Percentiles rank a stretch among this genome's conserved stretches.
phyloP scores from a whole-genome alignment of 2,329 filamentous ascomycete species.

The Eutypella sp. region DNA sequence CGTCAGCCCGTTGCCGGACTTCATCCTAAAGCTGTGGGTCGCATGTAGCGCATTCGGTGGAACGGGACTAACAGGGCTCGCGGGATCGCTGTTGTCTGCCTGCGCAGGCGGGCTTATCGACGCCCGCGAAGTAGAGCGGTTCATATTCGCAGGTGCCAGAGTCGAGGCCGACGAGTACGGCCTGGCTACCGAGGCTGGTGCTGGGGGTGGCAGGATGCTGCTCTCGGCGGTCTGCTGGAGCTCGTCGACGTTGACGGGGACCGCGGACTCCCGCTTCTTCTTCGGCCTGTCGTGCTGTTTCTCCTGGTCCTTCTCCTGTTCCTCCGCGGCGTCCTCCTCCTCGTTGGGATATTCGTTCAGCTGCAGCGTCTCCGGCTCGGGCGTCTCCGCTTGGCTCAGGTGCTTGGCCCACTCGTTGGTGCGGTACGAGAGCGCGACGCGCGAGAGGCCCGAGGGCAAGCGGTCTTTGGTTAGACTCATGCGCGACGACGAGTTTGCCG shows the following conservation, averaged over 20 bases:
- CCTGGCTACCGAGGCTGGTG: slow-evolving; percentile 30
- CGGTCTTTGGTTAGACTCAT: slow-evolving; percentile 52
- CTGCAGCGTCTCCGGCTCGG: slow-evolving; percentile 58
- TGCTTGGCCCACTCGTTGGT: slow-evolving; percentile 98
- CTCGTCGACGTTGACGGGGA: slow-evolving; percentile 58
- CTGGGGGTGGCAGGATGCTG: slow-evolving; percentile 33
- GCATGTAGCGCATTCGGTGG: slow-evolving; percentile 6
- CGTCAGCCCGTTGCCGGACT: slow-evolving; percentile 14
- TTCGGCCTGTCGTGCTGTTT: too few relatives aligned
- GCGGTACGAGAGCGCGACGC: slow-evolving; percentile 74
- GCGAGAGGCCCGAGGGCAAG: slow-evolving; percentile 68
- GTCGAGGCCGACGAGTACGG: slow-evolving; percentile 24
- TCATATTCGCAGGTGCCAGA: neutral
- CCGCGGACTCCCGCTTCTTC: slow-evolving; percentile 45
- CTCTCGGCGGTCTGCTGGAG: slow-evolving; percentile 59
- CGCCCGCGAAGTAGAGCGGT: slow-evolving; percentile 8
- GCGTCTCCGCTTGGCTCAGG: slow-evolving; percentile 69
- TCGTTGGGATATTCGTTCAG: slow-evolving; percentile 37
- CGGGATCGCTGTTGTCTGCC: slow-evolving; percentile 1
- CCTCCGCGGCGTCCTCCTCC: slow-evolving; percentile 11
- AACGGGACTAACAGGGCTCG: slow-evolving; percentile 1
- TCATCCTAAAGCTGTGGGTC: slow-evolving; percentile 16
- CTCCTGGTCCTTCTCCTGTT: too few relatives aligned
- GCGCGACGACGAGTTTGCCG: slow-evolving; percentile 38
- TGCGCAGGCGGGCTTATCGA: slow-evolving; percentile 1